These are phyloP conservation scores for Zygoascus meyerae DNA, from an alignment of 1,139 yeast species.

Conservation along the genomic window DNA sequence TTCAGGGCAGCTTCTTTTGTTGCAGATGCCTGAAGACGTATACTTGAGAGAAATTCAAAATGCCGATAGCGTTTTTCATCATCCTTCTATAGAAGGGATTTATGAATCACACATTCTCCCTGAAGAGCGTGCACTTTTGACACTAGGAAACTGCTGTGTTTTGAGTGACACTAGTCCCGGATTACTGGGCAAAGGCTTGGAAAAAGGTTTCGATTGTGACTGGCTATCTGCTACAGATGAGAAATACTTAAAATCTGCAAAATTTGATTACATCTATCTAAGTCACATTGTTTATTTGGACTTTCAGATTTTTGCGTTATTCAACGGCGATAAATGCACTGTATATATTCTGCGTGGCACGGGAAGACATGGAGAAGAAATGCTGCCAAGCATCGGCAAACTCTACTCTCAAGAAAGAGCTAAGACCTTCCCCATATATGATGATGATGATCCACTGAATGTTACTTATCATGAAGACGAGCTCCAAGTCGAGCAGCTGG, in stretches of 20 bases:
- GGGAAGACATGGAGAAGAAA: constrained; percentile 47
- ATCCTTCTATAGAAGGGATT: constrained; percentile 58
- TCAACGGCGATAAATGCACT: constrained; percentile 47
- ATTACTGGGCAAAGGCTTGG: constrained; percentile 79
- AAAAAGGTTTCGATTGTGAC: constrained; percentile 69
- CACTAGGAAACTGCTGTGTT: constrained; percentile 66
- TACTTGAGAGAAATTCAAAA: constrained; percentile 53
- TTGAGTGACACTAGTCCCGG: constrained; percentile 71
- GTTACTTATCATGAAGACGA: constrained; percentile 12
- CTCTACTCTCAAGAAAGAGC: constrained; percentile 50
- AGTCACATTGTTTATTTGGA: constrained; percentile 71
- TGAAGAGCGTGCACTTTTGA: constrained; percentile 69
- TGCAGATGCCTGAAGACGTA: constrained; percentile 61
- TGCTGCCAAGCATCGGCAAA: constrained; percentile 50
- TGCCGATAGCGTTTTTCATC: constrained; percentile 60
- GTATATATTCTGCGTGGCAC: constrained; percentile 53
- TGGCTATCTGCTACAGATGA: constrained; percentile 35
- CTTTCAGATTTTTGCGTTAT: constrained; percentile 66
- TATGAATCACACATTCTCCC: constrained; percentile 71
- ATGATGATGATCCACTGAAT: constrained; percentile 4
- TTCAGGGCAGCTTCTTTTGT: constrained; percentile 50
- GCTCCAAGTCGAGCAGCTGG: constrained; percentile 16
- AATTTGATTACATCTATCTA: constrained; percentile 59
- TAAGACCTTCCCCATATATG: constrained; percentile 38
- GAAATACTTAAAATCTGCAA: constrained; percentile 30